Evolutionary conservation across 169 alveolate species (phyloP), one percentile per base, ranked within the genome.

Genomic region (Plasmodium inui): DNA sequence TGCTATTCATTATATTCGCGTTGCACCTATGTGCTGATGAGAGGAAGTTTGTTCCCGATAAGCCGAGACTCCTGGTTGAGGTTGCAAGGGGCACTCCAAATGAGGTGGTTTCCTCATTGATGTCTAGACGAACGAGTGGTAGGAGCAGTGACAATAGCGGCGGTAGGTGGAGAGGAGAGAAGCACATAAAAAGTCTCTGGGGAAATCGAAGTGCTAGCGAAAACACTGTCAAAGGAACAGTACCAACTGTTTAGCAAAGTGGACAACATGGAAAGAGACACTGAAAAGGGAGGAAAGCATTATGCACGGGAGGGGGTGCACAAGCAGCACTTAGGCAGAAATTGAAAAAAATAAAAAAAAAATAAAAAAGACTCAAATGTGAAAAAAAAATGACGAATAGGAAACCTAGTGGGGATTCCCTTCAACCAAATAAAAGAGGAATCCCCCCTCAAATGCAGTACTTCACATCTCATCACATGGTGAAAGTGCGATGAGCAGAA

Each of bases 331-430:
- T 17, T 96, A 4, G 39, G 39, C 39, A 34, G 39, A 34, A 34
- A 97, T 82, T 97, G 98, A 98, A 94, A 93, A 19, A 82, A 73
- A 22, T 97, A 98, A 28, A 80, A 85, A 80, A 96, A 98, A 79
- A 85, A 80, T 96, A 98, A 79, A 90, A 83, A 50, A 95, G 71
- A 28, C 98, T 98, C 39, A 79, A 72, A 81, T 85, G 92, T 92
- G 96, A 84, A 93, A 72, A 39, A 96, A 92, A 79, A n/a, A n/a
- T n/a, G n/a, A n/a, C n/a, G n/a, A n/a, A n/a, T n/a, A n/a, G n/a
- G n/a, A n/a, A n/a, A n/a, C n/a, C n/a, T n/a, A n/a, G n/a, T n/a
- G n/a, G n/a, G n/a, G n/a, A n/a, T n/a, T n/a, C n/a, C n/a, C n/a
- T n/a, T n/a, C n/a, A n/a, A n/a, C n/a, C n/a, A n/a, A n/a, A n/a